These are phyloP conservation scores for Singerocomus inundabilis DNA, from an alignment of 1,284 basidiomycete species.

Conservation along the genomic window DNA sequence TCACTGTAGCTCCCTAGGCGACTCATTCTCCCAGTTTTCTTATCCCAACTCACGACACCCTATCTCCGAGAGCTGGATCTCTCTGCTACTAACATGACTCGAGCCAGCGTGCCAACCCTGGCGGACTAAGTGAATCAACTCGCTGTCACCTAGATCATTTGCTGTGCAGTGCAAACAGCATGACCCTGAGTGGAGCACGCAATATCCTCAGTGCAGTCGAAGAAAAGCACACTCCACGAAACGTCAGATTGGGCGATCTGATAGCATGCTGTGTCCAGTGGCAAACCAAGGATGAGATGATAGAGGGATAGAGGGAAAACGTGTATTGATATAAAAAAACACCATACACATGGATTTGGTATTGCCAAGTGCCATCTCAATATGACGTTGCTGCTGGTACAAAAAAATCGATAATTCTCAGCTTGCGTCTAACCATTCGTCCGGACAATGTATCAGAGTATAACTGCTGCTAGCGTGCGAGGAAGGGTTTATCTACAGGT, in stretches of 20 bases:
- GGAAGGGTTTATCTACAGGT: constrained; percentile 7
- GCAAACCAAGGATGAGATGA: no score
- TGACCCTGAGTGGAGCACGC: constrained; percentile 37
- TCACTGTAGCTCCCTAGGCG: constrained; percentile 34
- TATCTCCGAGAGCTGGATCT: constrained; percentile 55
- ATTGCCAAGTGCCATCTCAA: neutral
- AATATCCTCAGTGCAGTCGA: constrained; percentile 45
- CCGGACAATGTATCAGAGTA: constrained; percentile 1
- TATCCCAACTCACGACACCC: constrained; percentile 47
- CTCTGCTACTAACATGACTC: constrained; percentile 51
- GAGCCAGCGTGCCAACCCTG: constrained; percentile 43
- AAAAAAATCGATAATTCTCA: neutral
- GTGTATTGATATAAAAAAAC: no score
- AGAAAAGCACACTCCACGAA: constrained; percentile 49
- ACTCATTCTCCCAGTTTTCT: constrained; percentile 50
- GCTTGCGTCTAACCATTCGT: neutral
- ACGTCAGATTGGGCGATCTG: constrained; percentile 48
- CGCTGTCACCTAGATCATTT: constrained; percentile 31
- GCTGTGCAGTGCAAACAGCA: constrained; percentile 34
- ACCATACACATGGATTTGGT: neutral
- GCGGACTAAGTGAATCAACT: constrained; percentile 50
- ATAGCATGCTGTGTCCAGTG: no score
- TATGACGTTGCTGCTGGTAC: neutral
- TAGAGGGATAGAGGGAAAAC: no score
- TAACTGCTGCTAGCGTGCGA: constrained; percentile 2